Percentiles rank a stretch among this genome's conserved stretches.
Evolutionary conservation across 768 basidiomycete genomes (phyloP).

Genomic region (Holtermannia corniformis): DNA sequence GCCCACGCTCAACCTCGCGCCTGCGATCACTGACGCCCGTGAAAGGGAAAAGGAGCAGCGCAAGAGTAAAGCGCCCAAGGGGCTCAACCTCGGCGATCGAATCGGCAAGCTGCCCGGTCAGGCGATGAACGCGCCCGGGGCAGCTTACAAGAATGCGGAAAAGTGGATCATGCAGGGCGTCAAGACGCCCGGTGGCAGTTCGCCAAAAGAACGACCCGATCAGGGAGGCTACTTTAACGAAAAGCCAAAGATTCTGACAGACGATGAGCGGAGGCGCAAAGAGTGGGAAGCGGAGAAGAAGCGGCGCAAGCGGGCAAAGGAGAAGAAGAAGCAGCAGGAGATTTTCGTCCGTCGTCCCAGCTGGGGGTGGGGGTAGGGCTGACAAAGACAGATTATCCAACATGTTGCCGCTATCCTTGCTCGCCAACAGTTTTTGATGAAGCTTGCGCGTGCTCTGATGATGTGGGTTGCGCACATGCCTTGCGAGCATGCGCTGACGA

Average conservation of each 20-base stretch:
- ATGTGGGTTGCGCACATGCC: slow-evolving; percentile 40
- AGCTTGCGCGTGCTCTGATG: slow-evolving; percentile 78
- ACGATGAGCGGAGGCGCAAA: slow-evolving; percentile 38
- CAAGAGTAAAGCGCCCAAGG: slow-evolving; percentile 11
- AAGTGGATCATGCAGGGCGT: slow-evolving; percentile 32
- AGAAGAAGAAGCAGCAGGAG: slow-evolving; percentile 60
- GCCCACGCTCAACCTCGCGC: neutral
- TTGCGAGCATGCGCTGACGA: neutral
- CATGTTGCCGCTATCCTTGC: slow-evolving; percentile 72
- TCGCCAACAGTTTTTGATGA: slow-evolving; percentile 76
- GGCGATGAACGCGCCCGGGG: slow-evolving; percentile 16
- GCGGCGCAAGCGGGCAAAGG: slow-evolving; percentile 45
- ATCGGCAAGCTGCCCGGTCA: slow-evolving; percentile 18
- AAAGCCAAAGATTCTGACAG: slow-evolving; percentile 21
- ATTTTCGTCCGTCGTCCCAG: slow-evolving; percentile 52
- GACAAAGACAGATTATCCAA: slow-evolving; percentile 54
- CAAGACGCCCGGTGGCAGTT: slow-evolving; percentile 25
- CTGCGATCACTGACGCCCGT: neutral
- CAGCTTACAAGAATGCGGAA: slow-evolving; percentile 27
- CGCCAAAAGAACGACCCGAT: slow-evolving; percentile 29
- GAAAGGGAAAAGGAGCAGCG: no score
- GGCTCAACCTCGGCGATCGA: slow-evolving; percentile 13
- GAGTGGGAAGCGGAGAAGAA: slow-evolving; percentile 45
- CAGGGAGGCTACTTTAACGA: slow-evolving; percentile 35
- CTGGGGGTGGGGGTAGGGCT: slow-evolving; percentile 1